Evolutionary conservation across 2,329 filamentous ascomycete genomes (phyloP).

Genomic region (Colletotrichum spaethianum): DNA sequence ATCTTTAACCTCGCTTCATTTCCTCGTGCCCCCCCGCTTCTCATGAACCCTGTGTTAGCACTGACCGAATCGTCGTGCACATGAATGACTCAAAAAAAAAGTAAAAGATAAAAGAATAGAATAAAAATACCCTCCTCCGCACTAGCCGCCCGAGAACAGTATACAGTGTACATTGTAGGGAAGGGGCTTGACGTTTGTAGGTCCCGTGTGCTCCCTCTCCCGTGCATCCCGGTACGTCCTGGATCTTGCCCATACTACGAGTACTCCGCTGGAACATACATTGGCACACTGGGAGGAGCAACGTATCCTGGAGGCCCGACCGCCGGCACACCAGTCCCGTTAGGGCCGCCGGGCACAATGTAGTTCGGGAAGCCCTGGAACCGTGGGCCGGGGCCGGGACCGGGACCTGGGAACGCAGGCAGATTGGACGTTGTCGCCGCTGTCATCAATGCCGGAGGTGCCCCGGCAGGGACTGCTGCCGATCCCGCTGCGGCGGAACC

Average conservation of each 20-base stretch:
- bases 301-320: conserved; percentile 5
- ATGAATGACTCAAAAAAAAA: too few species aligned
- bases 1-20: not conserved
- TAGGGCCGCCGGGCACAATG: conserved; percentile 21
- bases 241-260: conserved; percentile 4
- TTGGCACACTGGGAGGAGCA: conserved; percentile 27
- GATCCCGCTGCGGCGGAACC: not conserved
- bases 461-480: not conserved
- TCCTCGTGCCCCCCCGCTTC: not conserved
- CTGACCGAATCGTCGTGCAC: not conserved
- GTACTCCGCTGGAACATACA: conserved; percentile 37
- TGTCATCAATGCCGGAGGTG: not conserved
- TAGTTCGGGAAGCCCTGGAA: conserved; percentile 23
- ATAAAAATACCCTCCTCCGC: too few species aligned
- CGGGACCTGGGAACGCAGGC: conserved; percentile 22
- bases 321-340: conserved; percentile 2
- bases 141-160: too few species aligned
- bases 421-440: not conserved
- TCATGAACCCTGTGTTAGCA: not conserved
- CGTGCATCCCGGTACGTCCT: not conserved
- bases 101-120: too few species aligned
- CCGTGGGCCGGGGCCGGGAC: conserved; percentile 1
- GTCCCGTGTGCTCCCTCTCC: not conserved
- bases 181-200: not conserved
- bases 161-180: too few species aligned